A percentile compares a stretch with the other conserved stretches of the same genome.
Evolutionary conservation across 23 red algal species (phyloP).

Genomic region (Gracilaria vermiculophylla): DNA sequence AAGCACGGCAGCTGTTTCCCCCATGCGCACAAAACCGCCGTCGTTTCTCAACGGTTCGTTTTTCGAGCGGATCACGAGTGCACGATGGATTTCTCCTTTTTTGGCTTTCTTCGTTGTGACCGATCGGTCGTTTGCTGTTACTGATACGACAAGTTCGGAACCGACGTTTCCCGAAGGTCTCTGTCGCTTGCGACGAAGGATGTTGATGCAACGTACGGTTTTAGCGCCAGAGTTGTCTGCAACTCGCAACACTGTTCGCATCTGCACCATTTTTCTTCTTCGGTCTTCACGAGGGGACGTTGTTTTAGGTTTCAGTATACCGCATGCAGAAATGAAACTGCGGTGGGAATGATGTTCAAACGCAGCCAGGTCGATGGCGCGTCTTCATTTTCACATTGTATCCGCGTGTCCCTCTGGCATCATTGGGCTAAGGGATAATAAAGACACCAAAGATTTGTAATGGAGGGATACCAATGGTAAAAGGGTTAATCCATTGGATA

Average conservation of each 20-base stretch:
- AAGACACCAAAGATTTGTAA: too few relatives aligned
- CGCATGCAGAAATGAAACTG: too few relatives aligned
- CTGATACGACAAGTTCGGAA: conserved; percentile 66
- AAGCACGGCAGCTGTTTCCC: conserved; percentile 67
- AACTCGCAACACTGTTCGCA: conserved; percentile 78
- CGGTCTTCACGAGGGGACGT: too few relatives aligned
- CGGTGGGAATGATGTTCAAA: too few relatives aligned
- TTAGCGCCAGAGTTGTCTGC: conserved; percentile 79
- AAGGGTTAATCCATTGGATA: too few relatives aligned
- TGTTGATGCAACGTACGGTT: conserved; percentile 75
- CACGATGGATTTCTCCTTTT: conserved; percentile 76
- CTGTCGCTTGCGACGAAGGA: conserved; percentile 62
- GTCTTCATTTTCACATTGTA: too few relatives aligned
- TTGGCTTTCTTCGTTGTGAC: conserved; percentile 61
- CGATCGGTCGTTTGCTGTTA: conserved; percentile 58
- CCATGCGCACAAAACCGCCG: conserved; percentile 62
- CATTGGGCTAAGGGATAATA: too few relatives aligned
- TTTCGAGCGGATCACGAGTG: conserved; percentile 68
- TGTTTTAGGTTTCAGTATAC: too few relatives aligned
- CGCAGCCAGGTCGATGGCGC: too few relatives aligned
- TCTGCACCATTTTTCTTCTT: conserved; percentile 63
- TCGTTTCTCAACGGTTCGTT: conserved; percentile 73
- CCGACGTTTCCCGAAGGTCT: conserved; percentile 65
- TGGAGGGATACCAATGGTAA: too few relatives aligned
- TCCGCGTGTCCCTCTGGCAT: too few relatives aligned